These are phyloP conservation scores for Pyronema domesticum DNA, from an alignment of 495 filamentous ascomycete genomes.

Conservation along the genomic window DNA sequence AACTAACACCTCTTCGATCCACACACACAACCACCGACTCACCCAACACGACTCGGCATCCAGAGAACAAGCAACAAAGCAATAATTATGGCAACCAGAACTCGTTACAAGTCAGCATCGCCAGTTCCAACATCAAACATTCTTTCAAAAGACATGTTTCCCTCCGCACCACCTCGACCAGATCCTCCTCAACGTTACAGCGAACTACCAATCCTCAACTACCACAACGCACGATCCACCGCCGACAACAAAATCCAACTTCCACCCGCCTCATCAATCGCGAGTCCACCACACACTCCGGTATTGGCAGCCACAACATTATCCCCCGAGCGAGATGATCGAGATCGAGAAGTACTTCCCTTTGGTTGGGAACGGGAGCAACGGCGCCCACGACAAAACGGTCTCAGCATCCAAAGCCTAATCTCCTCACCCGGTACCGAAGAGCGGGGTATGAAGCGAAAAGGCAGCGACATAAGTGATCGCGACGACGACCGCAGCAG, in stretches of 20 bases:
- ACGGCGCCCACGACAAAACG: neutral
- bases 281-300: neutral
- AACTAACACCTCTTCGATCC: too few relatives aligned
- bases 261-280: conserved; percentile 1
- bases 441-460: conserved; percentile 17
- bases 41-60: too few relatives aligned
- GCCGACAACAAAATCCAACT: conserved; percentile 6
- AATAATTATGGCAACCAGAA: conserved; percentile 20
- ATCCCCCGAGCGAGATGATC: neutral
- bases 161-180: conserved; percentile 6
- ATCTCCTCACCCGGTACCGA: conserved; percentile 23
- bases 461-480: conserved; percentile 21
- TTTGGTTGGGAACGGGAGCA: conserved; percentile 5
- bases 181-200: neutral
- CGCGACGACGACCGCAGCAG: conserved; percentile 17
- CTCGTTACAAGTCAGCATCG: conserved; percentile 27
- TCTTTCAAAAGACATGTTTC: conserved; percentile 4
- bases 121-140: conserved; percentile 26
- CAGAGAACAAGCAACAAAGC: too few relatives aligned
- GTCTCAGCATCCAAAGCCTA: conserved; percentile 20
- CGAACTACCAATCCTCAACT: conserved; percentile 17
- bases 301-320: neutral
- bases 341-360: neutral
- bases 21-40: too few relatives aligned
- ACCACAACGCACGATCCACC: conserved; percentile 15